Evolutionary conservation across 1,284 basidiomycete genomes (phyloP), one percentile per base, ranked within the genome.

Genomic region (Trichosporon asahii): DNA sequence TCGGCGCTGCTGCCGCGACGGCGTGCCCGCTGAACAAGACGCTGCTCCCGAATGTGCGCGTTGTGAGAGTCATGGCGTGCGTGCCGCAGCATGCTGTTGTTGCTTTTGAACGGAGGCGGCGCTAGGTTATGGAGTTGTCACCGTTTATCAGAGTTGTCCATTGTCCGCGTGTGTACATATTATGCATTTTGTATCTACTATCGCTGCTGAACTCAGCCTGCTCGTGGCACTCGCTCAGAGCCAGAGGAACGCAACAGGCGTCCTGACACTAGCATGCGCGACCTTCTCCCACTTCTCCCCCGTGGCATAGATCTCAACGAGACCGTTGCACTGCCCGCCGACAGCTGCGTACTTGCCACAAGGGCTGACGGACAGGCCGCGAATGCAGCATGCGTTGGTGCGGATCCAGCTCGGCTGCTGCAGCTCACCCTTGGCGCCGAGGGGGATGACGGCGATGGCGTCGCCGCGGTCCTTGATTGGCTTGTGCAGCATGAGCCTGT

Each of bases 181-280:
- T 18, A 61, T 61, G 57, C 29, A 61, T 31, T 9, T 9, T 61
- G 57, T 61, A 31, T 31, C 27, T 61, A n/a, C 15, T 15, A 6
- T 8, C 11, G 5, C 55, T 29, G 44, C 18, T n/a, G n/a, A n/a
- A n/a, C n/a, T n/a, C n/a, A n/a, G n/a, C n/a, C 18, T 8, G 44
- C 44, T 46, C 18, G 18, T 5, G 4, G 37, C 37, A 5, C 31
- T 33, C 9, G 37, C 57, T 33, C 27, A 81, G 18, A 81, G 57
- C 78, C 79, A 82, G 9, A 74, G 72, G 63, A 80, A 71, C 68
- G 79, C 78, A 2, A 79, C 80, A 18, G 86, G 84, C 78, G 89
- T 89, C 15, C 86, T 87, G 11, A 91, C 78, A 70, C 87, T 87
- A 85, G 90, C 91, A 73, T 90, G 88, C 23, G 88, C 86, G 6